Base-by-base conservation (phyloP, 2,329 filamentous ascomycete species). In the Penicillium brevicompactum region DNA sequence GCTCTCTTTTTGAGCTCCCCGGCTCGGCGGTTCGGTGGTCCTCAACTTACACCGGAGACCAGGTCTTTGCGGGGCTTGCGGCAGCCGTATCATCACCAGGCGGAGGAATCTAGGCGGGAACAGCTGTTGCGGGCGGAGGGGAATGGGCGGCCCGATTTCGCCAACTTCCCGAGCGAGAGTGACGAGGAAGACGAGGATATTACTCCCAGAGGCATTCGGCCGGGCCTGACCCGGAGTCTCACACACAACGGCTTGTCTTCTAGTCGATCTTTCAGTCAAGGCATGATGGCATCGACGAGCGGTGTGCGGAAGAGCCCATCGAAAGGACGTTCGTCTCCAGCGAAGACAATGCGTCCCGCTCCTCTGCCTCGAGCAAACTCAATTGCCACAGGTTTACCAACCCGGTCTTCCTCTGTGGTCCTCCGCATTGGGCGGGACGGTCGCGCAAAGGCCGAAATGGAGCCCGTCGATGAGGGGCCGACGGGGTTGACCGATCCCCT, bases 51-150 rank as follows among this genome's bases (percentile, higher is more conserved):
- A 5, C 67, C 69, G 21, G 67, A 66, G 38, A 66, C 60, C 51
- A 66, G 65, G 43, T 64, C 43, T 64, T 59, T 57, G 61, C 64
- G 61, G 21, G 67, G 69, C 32, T 62, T 64, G 8, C 65, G 76
- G 43, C 78, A 78, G 42, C 78, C 78, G 0, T 81, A 81, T 59
- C 74, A 79, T 45, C 76, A 80, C 56, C 78, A 81, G 55, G 74
- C 74, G 1, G 76, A 80, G 62, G 78, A 80, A 56, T 79, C 74
- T 2, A 78, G 75, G 56, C 70, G 77, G 46, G 77, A 77, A 54
- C 69, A 74, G 51, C 60, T 76, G 24, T 71, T 68, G 22, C 72
- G 73, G 31, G 62, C 67, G 3, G 71, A 70, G 46, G 70, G 64
- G 37, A 59, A 66, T 49, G 63, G 59, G 21, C 68, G 68, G 4